Evolutionary conservation across 164 flowering plant species (phyloP).

Genomic region (Magnolia kwangsiensis): DNA sequence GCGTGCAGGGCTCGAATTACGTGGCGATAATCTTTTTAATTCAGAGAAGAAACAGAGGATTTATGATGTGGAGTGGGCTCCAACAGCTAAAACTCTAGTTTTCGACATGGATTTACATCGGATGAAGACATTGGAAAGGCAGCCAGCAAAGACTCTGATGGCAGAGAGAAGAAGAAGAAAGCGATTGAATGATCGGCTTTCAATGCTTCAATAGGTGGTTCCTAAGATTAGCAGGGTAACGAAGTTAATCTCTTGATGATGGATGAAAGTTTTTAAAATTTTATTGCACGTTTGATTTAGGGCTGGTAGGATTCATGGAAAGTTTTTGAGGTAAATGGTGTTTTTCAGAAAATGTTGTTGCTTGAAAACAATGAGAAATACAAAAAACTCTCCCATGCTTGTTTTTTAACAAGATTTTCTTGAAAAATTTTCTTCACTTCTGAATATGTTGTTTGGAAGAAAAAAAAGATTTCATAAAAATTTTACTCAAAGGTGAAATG

Average conservation of each 20-base stretch:
- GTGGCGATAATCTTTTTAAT: conserved; percentile 14
- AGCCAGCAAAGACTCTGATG: conserved; percentile 91
- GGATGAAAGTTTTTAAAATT: too few relatives aligned
- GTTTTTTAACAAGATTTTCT: too few relatives aligned
- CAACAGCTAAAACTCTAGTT: conserved; percentile 25
- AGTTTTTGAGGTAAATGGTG: too few relatives aligned
- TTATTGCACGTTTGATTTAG: not conserved
- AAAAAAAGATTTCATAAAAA: too few relatives aligned
- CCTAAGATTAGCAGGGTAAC: conserved; percentile 92
- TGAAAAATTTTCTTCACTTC: too few relatives aligned
- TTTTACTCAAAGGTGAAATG: too few relatives aligned
- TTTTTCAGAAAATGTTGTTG: too few relatives aligned
- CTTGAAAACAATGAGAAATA: too few relatives aligned
- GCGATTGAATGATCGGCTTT: conserved; percentile 84
- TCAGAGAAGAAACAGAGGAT: conserved; percentile 9
- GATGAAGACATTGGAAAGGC: conserved; percentile 60
- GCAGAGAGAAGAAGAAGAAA: conserved; percentile 91
- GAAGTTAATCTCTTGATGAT: not conserved
- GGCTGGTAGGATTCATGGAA: too few relatives aligned
- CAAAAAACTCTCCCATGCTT: too few relatives aligned
- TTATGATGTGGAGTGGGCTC: conserved; percentile 38
- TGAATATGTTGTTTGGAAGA: too few relatives aligned
- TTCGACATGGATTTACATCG: conserved; percentile 17
- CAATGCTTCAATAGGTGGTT: conserved; percentile 89
- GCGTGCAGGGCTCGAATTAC: conserved; percentile 25